Conservation (phyloP, 495 filamentous ascomycete species). For the Tuber umbilicatum region DNA sequence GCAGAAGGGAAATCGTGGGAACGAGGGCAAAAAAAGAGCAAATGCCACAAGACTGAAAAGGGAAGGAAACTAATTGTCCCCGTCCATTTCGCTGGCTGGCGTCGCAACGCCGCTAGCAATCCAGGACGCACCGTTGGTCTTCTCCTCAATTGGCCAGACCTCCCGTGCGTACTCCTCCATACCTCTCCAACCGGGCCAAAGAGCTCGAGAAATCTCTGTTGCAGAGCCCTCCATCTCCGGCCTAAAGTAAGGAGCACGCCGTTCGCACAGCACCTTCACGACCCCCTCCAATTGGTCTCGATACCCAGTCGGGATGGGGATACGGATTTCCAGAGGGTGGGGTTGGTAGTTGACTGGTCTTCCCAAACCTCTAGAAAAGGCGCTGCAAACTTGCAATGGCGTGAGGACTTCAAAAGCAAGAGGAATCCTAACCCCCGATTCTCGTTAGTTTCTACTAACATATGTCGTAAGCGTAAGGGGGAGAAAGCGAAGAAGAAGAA, state of each 20-base stretch:
- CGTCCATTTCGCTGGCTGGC: constrained; percentile 28
- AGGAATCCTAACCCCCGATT: constrained; percentile 57
- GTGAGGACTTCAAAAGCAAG: constrained; percentile 88
- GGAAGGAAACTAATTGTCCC: constrained; percentile 16
- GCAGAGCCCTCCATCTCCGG: constrained; percentile 59
- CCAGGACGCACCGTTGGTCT: constrained; percentile 87
- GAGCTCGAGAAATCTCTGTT: constrained; percentile 46
- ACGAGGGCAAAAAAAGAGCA: not conserved
- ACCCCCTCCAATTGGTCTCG: constrained; percentile 75
- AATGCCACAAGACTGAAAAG: not conserved
- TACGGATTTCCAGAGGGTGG: constrained; percentile 73
- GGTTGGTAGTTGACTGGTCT: constrained; percentile 70
- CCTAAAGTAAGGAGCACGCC: constrained; percentile 63
- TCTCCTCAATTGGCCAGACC: constrained; percentile 89
- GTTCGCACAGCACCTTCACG: constrained; percentile 56
- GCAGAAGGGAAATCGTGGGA: not conserved
- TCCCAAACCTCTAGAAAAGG: constrained; percentile 69
- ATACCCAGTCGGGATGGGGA: constrained; percentile 82
- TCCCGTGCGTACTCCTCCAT: constrained; percentile 95
- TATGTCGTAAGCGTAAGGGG: constrained; percentile 1
- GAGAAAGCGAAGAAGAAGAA: constrained; percentile 15
- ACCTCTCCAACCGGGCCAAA: constrained; percentile 87
- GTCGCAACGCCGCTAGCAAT: constrained; percentile 34
- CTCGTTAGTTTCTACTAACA: not conserved
- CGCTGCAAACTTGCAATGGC: constrained; percentile 69